phyloP scores from a whole-genome alignment of 768 basidiomycete species.

The Gyrodon lividus region DNA sequence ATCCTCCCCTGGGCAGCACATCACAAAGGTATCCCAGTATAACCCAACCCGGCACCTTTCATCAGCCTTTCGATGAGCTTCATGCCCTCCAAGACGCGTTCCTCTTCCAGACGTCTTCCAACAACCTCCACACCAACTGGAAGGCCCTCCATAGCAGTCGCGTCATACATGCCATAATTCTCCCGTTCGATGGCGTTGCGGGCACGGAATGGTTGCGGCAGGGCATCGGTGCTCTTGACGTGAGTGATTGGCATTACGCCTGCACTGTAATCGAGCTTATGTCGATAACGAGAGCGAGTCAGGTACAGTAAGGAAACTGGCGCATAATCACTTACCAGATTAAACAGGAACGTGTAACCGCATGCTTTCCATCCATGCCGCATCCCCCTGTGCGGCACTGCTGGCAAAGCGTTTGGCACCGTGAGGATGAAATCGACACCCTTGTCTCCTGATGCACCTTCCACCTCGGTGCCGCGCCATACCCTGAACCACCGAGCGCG shows the following conservation, averaged over 20 bases:
- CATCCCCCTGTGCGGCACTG: constrained; percentile 51
- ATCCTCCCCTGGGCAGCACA: too few species aligned
- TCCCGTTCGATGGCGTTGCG: constrained; percentile 40
- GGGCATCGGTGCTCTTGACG: constrained; percentile 37
- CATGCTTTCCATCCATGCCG: constrained; percentile 58
- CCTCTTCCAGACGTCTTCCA: constrained; percentile 45
- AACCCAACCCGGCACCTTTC: constrained; percentile 21
- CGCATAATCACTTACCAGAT: constrained; percentile 44
- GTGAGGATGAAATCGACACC: constrained; percentile 63
- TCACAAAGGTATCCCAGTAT: constrained; percentile 25
- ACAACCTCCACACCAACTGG: constrained; percentile 46
- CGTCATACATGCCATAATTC: constrained; percentile 42
- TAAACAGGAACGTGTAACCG: constrained; percentile 67
- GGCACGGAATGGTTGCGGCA: constrained; percentile 22
- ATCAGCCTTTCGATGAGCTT: constrained; percentile 36
- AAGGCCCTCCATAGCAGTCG: constrained; percentile 42
- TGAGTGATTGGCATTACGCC: constrained; percentile 45
- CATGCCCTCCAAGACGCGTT: constrained; percentile 48
- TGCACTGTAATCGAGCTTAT: constrained; percentile 44
- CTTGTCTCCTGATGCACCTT: constrained; percentile 33
- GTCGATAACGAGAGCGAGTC: not conserved
- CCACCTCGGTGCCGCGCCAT: constrained; percentile 28
- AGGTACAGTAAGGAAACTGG: not conserved
- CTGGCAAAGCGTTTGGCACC: constrained; percentile 61
- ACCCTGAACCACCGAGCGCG: constrained; percentile 39